Conservation (phyloP, 164 flowering plant genomes). For the Macadamia tetraphylla region DNA sequence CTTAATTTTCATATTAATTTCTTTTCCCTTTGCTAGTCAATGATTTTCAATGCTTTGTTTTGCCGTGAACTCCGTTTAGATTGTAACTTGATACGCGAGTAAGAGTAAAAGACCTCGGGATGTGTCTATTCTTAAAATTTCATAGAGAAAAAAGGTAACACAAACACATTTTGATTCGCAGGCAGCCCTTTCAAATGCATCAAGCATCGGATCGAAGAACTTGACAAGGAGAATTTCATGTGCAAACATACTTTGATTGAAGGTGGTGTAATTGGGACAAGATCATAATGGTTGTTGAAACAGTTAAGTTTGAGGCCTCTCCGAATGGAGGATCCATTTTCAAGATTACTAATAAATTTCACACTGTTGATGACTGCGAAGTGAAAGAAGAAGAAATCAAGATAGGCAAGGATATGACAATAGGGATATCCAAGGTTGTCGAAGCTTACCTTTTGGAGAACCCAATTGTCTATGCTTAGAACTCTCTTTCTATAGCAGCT, state of each 20-base stretch:
- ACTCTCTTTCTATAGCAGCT: too few species aligned
- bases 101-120: too few species aligned
- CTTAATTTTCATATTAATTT: background rate
- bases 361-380: conserved; percentile 18
- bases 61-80: too few species aligned
- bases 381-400: conserved; percentile 16
- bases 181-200: conserved; percentile 9
- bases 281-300: conserved; percentile 6
- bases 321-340: conserved; percentile 14
- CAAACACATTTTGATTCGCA: conserved; percentile 1
- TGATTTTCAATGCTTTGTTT: too few species aligned
- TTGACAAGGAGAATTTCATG: conserved; percentile 13
- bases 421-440: conserved; percentile 19
- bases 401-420: conserved; percentile 17
- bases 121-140: too few species aligned
- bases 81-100: too few species aligned
- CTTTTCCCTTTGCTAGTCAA: too few species aligned
- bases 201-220: conserved; percentile 23
- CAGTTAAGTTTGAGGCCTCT: conserved; percentile 7
- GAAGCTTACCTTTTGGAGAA: conserved; percentile 14
- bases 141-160: too few species aligned
- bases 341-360: conserved; percentile 13
- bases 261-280: conserved; percentile 14
- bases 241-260: conserved; percentile 25
- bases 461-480: conserved; percentile 3